phyloP scores from a whole-genome alignment of 208 protist species.

The Lotmaria passim region DNA sequence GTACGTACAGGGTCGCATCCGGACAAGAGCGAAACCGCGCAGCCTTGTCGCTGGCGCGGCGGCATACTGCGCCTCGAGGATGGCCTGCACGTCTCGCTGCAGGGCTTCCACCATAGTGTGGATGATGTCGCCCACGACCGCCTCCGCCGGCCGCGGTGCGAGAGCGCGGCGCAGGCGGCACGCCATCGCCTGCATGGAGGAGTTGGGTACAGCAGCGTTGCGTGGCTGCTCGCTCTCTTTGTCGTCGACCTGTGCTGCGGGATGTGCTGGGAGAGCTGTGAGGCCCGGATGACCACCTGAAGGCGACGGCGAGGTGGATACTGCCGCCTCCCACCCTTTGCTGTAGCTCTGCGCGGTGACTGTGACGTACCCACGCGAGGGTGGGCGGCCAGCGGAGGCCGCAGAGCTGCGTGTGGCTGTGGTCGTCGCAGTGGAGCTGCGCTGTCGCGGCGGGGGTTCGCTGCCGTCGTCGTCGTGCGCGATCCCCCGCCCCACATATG shows the following conservation, averaged over 20 bases:
- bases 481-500: conserved; percentile 7
- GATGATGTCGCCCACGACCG: conserved; percentile 64
- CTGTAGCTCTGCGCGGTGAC: conserved; percentile 5
- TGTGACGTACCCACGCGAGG: conserved; percentile 3
- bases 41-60: conserved; percentile 5
- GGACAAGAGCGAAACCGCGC: conserved; percentile 35
- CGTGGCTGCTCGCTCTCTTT: background rate
- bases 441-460: background rate
- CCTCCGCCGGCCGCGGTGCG: conserved; percentile 56
- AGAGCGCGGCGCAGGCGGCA: conserved; percentile 62
- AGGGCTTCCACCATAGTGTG: conserved; percentile 72
- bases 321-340: conserved; percentile 2
- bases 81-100: conserved; percentile 40
- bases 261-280: no score
- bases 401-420: background rate
- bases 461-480: background rate
- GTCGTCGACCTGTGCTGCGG: background rate
- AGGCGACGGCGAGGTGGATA: background rate
- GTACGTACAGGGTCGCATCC: conserved; percentile 53
- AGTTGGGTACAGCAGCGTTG: background rate
- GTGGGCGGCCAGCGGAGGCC: background rate
- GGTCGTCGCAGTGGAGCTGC: background rate
- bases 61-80: background rate
- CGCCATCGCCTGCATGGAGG: conserved; percentile 15
- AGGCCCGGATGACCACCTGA: no score